These are phyloP conservation scores for Colletotrichum orchidophilum DNA, from an alignment of 2,329 filamentous ascomycete genomes.

Conservation along the genomic window DNA sequence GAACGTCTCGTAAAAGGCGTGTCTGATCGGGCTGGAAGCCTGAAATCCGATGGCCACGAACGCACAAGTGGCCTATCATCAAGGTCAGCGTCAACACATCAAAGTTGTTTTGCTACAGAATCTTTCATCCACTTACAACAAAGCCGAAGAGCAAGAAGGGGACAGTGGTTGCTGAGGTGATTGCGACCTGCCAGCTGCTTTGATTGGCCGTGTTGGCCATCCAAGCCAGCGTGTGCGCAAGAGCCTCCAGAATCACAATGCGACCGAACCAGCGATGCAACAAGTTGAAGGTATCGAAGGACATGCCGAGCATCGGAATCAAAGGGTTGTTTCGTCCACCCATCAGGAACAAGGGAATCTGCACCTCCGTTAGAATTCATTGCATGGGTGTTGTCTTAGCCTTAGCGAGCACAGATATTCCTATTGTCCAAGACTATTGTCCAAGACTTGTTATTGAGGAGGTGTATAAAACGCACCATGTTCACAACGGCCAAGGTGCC, in stretches of 20 bases:
- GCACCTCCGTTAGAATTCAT: slow-evolving; percentile 16
- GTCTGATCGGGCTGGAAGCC: slow-evolving; percentile 75
- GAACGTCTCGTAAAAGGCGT: slow-evolving; percentile 84
- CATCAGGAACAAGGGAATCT: slow-evolving; percentile 76
- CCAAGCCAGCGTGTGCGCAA: slow-evolving; percentile 73
- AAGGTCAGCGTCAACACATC: slow-evolving; percentile 30
- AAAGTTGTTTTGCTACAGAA: neutral
- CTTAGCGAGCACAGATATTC: neutral
- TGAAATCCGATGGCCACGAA: slow-evolving; percentile 73
- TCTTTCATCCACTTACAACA: slow-evolving; percentile 58
- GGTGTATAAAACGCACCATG: slow-evolving; percentile 63
- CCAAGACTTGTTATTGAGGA: no score
- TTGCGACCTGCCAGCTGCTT: slow-evolving; percentile 59
- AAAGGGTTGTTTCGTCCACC: slow-evolving; percentile 82
- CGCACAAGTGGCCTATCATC: slow-evolving; percentile 62
- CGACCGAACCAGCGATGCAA: slow-evolving; percentile 84
- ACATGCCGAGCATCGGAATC: slow-evolving; percentile 75
- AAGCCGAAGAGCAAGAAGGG: slow-evolving; percentile 69
- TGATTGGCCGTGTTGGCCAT: slow-evolving; percentile 52
- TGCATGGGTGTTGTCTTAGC: neutral
- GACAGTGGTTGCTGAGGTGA: slow-evolving; percentile 46
- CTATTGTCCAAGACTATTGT: no score
- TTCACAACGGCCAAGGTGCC: slow-evolving; percentile 78
- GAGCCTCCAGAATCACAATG: slow-evolving; percentile 75
- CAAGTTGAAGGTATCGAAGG: slow-evolving; percentile 85